These are phyloP conservation scores for Choricystis sp. DNA, from an alignment of 139 green algal species.

Conservation along the genomic window DNA sequence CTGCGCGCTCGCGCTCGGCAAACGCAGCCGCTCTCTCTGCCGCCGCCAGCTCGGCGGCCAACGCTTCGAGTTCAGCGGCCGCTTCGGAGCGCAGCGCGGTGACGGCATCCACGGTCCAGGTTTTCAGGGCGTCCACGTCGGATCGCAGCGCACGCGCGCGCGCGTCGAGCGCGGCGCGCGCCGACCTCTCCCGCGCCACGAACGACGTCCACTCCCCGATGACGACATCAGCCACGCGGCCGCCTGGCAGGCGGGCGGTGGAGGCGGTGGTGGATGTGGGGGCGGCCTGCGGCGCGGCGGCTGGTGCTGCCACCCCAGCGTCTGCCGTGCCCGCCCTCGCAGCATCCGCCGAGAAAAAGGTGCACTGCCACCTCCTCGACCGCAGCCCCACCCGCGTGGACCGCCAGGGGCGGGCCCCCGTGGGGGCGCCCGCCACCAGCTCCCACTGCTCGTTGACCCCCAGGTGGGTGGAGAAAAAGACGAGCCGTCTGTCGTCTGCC, in stretches of 20 bases:
- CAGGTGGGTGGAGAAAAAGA: slow-evolving; percentile 50
- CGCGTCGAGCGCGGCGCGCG: neutral
- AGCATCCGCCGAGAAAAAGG: slow-evolving; percentile 27
- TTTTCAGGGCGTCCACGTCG: neutral
- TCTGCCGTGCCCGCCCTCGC: slow-evolving; percentile 20
- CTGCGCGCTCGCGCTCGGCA: too few species aligned
- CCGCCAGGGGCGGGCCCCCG: slow-evolving; percentile 18
- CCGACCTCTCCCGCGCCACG: neutral
- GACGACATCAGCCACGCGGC: neutral
- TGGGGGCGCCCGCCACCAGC: slow-evolving; percentile 8
- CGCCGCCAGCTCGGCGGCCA: neutral
- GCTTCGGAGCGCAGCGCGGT: too few species aligned
- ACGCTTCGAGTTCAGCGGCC: neutral
- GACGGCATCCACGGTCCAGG: neutral
- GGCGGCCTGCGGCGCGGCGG: too few species aligned
- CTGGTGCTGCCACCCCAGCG: too few species aligned
- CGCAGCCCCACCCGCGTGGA: slow-evolving; percentile 16
- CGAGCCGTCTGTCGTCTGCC: slow-evolving; percentile 26
- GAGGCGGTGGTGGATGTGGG: too few species aligned
- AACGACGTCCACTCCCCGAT: neutral
- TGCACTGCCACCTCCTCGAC: slow-evolving; percentile 30
- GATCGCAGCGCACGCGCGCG: neutral
- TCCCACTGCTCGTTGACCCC: slow-evolving; percentile 64
- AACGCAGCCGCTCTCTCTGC: neutral
- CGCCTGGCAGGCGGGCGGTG: neutral